Base-by-base conservation (phyloP, 2,329 filamentous ascomycete genomes). In the Lachnellula cervina region DNA sequence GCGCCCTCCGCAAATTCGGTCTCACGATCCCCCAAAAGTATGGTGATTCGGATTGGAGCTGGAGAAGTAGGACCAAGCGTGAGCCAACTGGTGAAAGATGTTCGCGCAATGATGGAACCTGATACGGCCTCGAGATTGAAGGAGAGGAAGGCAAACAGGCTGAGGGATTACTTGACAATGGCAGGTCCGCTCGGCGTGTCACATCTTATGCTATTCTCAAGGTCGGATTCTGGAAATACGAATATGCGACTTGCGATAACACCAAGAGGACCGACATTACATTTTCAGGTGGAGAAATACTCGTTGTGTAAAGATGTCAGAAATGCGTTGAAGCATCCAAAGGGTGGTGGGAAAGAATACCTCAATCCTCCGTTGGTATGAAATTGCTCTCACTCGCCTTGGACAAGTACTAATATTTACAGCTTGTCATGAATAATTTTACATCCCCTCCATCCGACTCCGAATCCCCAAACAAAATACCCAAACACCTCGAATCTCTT, bases 361-460 rank as follows among this genome's bases (percentile, higher is more conserved):
- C 79, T 88, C 55, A 90, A 86, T 44, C 86, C 94, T 6, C 94
- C 94, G 59, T 74, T 97, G 74, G 85, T 88, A 81, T 60, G 76
- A 23, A 34, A n/a, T 17, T 49, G 54, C 54, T 40, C n/a, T 16
- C 17, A 28, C 38, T 32, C 28, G 8, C 8, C 28, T 11, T 25
- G n/a, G 32, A 58, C 37, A 55, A 28, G 5, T 60, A 46, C 55
- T 74, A 67, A 74, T 62, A 52, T 34, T 32, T 50, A 2, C 59
- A 87, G 83, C 81, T 99, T 45, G 94, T 99, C 63, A 97, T 99
- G 94, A 99, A 99, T 76, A 97, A 96, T 72, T 96, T 99, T 72
- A 82, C 83, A 40, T 87, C 85, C 3, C 80, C 87, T 28, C 77
- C 78, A 59, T 71, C 73, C 49, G 70, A 74, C 54, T 70, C 80